Percentiles rank a stretch among this genome's conserved stretches.
Evolutionary conservation across 441 rosid genomes (phyloP).

Genomic region (Pelargonium fulgidum): DNA sequence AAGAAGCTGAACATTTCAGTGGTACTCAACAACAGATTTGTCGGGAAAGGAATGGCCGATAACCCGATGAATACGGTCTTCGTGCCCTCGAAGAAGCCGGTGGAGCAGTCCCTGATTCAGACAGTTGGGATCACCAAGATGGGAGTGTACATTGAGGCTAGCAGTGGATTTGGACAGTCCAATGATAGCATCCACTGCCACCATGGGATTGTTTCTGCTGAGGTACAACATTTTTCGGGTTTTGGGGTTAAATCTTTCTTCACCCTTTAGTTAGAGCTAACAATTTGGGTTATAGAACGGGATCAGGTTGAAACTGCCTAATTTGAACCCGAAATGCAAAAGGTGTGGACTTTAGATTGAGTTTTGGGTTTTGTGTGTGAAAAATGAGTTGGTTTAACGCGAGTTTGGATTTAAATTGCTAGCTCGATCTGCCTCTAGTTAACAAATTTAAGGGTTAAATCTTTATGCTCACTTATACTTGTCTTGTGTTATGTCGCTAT

Average conservation of each 20-base stretch:
- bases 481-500: too few relatives aligned
- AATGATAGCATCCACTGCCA: slow-evolving; percentile 63
- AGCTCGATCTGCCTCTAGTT: too few relatives aligned
- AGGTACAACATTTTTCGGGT: slow-evolving; percentile 36
- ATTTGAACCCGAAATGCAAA: background rate
- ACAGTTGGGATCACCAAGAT: slow-evolving; percentile 84
- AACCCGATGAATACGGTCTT: slow-evolving; percentile 91
- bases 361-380: too few relatives aligned
- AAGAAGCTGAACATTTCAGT: slow-evolving; percentile 51
- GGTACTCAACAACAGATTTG: slow-evolving; percentile 53
- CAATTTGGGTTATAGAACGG: too few relatives aligned
- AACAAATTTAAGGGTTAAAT: too few relatives aligned
- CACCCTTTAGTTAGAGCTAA: too few relatives aligned
- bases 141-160: slow-evolving; percentile 88
- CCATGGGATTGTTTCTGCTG: slow-evolving; percentile 74
- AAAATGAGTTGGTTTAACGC: too few relatives aligned
- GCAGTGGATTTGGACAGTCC: slow-evolving; percentile 89
- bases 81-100: slow-evolving; percentile 55
- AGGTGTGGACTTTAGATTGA: background rate
- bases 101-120: slow-evolving; percentile 64
- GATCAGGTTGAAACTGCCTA: too few relatives aligned
- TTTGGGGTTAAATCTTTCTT: too few relatives aligned
- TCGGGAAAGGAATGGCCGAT: slow-evolving; percentile 86
- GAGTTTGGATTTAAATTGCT: background rate
- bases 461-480: too few relatives aligned